These are phyloP conservation scores for Botrytis fragariae DNA, from an alignment of 2,329 filamentous ascomycete species.

Conservation along the genomic window DNA sequence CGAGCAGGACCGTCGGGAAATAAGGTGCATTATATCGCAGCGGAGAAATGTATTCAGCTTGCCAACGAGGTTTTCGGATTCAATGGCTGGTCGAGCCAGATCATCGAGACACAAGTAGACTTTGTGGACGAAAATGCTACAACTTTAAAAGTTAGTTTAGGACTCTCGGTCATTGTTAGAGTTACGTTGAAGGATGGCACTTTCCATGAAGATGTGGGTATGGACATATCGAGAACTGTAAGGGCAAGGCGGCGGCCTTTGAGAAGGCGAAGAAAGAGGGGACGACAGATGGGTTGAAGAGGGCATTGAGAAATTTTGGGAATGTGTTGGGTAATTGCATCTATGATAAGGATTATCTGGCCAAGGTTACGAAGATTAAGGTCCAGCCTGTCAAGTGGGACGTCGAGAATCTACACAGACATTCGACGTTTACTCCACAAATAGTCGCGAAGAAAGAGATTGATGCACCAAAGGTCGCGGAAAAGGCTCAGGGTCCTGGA, in stretches of 20 bases:
- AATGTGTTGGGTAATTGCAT: conserved; percentile 98
- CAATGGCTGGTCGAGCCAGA: conserved; percentile 96
- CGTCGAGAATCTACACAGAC: conserved; percentile 75
- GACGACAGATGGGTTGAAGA: conserved; percentile 89
- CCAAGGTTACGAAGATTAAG: conserved; percentile 88
- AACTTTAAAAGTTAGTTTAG: conserved; percentile 76
- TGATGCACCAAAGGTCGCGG: conserved; percentile 35
- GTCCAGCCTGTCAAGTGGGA: conserved; percentile 74
- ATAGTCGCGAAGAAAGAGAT: conserved; percentile 29
- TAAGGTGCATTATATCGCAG: conserved; percentile 91
- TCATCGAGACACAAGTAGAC: conserved; percentile 91
- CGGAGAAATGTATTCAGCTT: conserved; percentile 92
- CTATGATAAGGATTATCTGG: conserved; percentile 92
- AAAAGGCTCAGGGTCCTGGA: conserved; percentile 28
- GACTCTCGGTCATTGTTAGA: conserved; percentile 84
- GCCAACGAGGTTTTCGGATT: conserved; percentile 96
- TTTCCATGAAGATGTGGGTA: conserved; percentile 98
- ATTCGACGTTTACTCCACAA: conserved; percentile 58
- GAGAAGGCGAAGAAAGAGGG: conserved; percentile 99
- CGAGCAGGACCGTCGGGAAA: conserved; percentile 78
- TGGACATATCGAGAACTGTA: conserved; percentile 93
- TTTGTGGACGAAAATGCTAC: conserved; percentile 85
- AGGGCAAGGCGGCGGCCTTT: conserved; percentile 91
- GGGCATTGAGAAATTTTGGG: conserved; percentile 85
- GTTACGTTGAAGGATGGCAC: conserved; percentile 90